These are phyloP conservation scores for Monosporozyma yasuniensis DNA, from an alignment of 805 yeast genomes.

Conservation along the genomic window DNA sequence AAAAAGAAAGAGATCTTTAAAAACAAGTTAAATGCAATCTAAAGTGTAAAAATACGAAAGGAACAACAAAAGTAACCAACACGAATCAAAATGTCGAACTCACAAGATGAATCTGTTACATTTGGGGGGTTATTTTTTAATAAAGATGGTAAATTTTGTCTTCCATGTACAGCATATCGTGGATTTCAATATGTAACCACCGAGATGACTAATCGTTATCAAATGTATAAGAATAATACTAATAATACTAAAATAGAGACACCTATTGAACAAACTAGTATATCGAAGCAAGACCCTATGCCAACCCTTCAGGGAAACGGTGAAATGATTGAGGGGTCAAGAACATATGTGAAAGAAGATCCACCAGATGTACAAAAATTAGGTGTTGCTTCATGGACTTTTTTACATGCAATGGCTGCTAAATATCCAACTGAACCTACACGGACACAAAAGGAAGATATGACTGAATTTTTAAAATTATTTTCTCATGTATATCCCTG, in stretches of 20 bases:
- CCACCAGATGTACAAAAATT: slow-evolving; percentile 83
- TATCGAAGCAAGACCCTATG: not conserved
- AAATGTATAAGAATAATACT: not conserved
- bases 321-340: slow-evolving; percentile 34
- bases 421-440: slow-evolving; percentile 71
- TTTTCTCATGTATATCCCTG: slow-evolving; percentile 87
- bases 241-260: not conserved
- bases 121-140: slow-evolving; percentile 39
- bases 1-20: not conserved
- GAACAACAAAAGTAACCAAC: too few relatives aligned
- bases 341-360: slow-evolving; percentile 40
- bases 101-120: not conserved
- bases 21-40: too few relatives aligned
- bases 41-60: too few relatives aligned
- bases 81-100: not conserved
- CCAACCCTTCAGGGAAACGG: slow-evolving; percentile 24
- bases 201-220: slow-evolving; percentile 1
- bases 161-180: slow-evolving; percentile 70
- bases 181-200: slow-evolving; percentile 49
- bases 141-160: slow-evolving; percentile 90
- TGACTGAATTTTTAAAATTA: slow-evolving; percentile 57
- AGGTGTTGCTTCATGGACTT: slow-evolving; percentile 88
- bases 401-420: slow-evolving; percentile 85
- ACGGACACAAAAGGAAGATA: slow-evolving; percentile 53
- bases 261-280: not conserved